These are phyloP conservation scores for Sequoia sempervirens DNA, from an alignment of 75 land plant species.

Conservation along the genomic window DNA sequence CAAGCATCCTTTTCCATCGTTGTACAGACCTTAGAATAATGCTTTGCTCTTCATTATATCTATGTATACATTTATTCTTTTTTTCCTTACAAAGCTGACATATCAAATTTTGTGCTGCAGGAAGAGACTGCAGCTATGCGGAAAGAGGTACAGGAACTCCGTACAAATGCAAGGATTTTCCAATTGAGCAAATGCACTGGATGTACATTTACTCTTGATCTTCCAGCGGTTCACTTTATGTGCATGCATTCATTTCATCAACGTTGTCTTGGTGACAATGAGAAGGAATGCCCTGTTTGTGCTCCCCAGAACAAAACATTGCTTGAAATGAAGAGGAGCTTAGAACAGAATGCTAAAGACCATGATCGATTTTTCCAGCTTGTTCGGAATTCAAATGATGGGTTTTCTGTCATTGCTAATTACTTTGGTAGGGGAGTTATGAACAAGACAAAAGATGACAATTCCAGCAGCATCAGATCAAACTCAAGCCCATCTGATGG, in stretches of 20 bases:
- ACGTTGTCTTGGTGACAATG: slow-evolving; percentile 95
- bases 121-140: slow-evolving; percentile 85
- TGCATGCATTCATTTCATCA: slow-evolving; percentile 99
- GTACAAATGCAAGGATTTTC: slow-evolving; percentile 85
- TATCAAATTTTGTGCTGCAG: slow-evolving; percentile 32
- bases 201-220: slow-evolving; percentile 90
- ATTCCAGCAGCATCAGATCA: slow-evolving; percentile 4
- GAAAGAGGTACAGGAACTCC: slow-evolving; percentile 84
- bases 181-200: slow-evolving; percentile 95
- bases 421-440: slow-evolving; percentile 93
- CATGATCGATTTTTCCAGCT: slow-evolving; percentile 80
- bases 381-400: slow-evolving; percentile 80
- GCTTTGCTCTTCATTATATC: background rate
- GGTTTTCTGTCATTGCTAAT: slow-evolving; percentile 94
- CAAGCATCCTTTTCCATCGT: background rate
- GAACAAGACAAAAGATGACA: slow-evolving; percentile 45
- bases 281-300: slow-evolving; percentile 94
- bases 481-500: background rate
- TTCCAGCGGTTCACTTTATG: slow-evolving; percentile 97
- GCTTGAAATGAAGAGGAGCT: slow-evolving; percentile 71
- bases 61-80: background rate
- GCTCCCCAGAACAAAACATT: slow-evolving; percentile 81
- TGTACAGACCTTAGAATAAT: no score
- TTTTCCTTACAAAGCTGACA: background rate
- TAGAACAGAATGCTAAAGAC: slow-evolving; percentile 87